Evolutionary conservation across 805 yeast genomes (phyloP).

Genomic region (Spathaspora sp.): DNA sequence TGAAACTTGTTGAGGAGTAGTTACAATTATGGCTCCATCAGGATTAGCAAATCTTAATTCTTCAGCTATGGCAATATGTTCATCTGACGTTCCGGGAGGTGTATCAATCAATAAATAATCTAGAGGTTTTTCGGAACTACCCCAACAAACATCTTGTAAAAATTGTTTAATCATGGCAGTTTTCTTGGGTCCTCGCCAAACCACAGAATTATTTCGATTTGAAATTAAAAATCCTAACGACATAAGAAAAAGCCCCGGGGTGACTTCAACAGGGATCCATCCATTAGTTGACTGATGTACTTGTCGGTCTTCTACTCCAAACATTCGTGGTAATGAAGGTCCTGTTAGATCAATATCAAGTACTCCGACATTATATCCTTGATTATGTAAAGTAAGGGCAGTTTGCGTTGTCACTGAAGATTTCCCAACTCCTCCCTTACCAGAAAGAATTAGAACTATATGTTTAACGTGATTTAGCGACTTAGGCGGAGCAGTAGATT

Average conservation of each 20-base stretch:
- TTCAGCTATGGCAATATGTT: conserved; percentile 95
- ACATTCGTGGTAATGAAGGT: conserved; percentile 94
- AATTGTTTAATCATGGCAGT: conserved; percentile 97
- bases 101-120: conserved; percentile 87
- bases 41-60: conserved; percentile 69
- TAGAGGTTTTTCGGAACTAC: conserved; percentile 45
- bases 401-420: conserved; percentile 93
- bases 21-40: conserved; percentile 92
- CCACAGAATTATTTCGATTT: conserved; percentile 84
- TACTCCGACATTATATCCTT: conserved; percentile 86
- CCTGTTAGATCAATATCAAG: conserved; percentile 95
- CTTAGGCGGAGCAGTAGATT: conserved; percentile 20
- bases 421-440: conserved; percentile 97
- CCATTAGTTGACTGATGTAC: conserved; percentile 80
- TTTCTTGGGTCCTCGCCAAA: conserved; percentile 98
- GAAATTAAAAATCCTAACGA: conserved; percentile 84
- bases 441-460: conserved; percentile 79
- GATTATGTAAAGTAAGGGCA: conserved; percentile 71
- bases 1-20: conserved; percentile 94
- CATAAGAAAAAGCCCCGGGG: conserved; percentile 55
- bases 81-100: conserved; percentile 99
- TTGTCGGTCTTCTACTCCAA: conserved; percentile 78
- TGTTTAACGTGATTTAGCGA: conserved; percentile 59
- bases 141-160: conserved; percentile 90
- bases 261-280: conserved; percentile 82